A percentile compares a stretch with the other conserved stretches of the same genome.
phyloP scores from a whole-genome alignment of 139 green algal genomes.

The Desmodesmus armatus region DNA sequence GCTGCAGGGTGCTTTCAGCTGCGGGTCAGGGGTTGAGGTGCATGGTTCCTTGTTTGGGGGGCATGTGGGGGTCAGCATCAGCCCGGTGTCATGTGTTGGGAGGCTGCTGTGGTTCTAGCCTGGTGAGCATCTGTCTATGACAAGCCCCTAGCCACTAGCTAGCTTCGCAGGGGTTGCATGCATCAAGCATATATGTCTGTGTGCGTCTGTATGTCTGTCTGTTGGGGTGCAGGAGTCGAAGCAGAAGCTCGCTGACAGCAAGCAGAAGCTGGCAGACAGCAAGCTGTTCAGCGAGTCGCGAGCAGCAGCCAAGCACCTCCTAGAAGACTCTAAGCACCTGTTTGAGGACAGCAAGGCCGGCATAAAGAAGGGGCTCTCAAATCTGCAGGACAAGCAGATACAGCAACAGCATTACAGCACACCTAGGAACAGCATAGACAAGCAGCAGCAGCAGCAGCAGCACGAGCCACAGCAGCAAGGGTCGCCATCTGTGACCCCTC shows the following conservation, averaged over 20 bases:
- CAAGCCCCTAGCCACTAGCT: no score
- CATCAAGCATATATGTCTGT: no score
- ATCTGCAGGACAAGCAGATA: not conserved
- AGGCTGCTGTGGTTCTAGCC: no score
- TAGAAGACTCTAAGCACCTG: constrained; percentile 12
- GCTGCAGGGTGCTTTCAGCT: no score
- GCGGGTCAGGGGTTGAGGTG: no score
- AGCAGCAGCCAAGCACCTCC: constrained; percentile 33
- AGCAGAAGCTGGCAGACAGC: constrained; percentile 12
- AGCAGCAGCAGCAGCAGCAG: constrained; percentile 27
- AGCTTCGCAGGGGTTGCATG: no score
- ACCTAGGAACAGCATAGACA: not conserved
- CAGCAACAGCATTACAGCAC: not conserved
- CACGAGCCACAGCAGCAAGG: not conserved
- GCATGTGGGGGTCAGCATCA: no score
- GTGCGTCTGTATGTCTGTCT: no score
- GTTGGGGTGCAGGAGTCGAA: constrained; percentile 19
- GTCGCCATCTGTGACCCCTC: not conserved
- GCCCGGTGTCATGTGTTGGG: no score
- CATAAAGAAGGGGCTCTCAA: not conserved
- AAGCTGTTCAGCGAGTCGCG: constrained; percentile 8
- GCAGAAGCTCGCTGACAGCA: constrained; percentile 10
- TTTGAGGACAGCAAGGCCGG: constrained; percentile 5
- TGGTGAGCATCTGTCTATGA: no score
- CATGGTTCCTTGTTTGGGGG: no score